Conservation (phyloP, 352 stramenopile species). For the Peronosclerospora sorghi region DNA sequence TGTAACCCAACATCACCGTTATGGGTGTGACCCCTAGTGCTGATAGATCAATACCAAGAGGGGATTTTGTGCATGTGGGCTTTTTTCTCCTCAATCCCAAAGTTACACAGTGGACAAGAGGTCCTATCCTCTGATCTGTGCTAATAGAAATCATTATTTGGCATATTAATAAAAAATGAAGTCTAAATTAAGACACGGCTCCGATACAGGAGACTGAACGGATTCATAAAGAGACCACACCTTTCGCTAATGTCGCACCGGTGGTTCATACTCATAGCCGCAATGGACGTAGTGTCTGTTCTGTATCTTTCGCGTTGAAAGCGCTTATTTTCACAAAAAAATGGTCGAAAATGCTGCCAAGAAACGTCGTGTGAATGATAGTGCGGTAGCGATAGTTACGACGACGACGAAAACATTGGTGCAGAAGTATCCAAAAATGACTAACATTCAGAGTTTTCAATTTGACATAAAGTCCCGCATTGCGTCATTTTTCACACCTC, state of each 20-base stretch:
- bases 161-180: too few relatives aligned
- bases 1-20: too few relatives aligned
- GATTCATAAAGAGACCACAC: background rate
- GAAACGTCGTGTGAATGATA: conserved; percentile 18
- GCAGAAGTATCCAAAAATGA: conserved; percentile 18
- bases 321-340: conserved; percentile 59
- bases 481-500: conserved; percentile 27
- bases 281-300: conserved; percentile 51
- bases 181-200: background rate
- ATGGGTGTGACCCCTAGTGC: too few relatives aligned
- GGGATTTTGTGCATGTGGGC: too few relatives aligned
- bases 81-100: too few relatives aligned
- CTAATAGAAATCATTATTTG: background rate
- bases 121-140: too few relatives aligned
- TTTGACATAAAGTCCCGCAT: conserved; percentile 40
- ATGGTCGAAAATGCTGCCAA: conserved; percentile 28
- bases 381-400: background rate
- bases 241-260: conserved; percentile 6
- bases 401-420: conserved; percentile 2
- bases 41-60: too few relatives aligned
- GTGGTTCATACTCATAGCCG: conserved; percentile 49
- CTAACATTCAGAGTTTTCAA: conserved; percentile 37
- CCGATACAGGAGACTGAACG: background rate
- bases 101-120: too few relatives aligned
- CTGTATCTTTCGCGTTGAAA: too few relatives aligned